Conservation (phyloP, 345 rosid genomes). For the Hibiscus trionum region DNA sequence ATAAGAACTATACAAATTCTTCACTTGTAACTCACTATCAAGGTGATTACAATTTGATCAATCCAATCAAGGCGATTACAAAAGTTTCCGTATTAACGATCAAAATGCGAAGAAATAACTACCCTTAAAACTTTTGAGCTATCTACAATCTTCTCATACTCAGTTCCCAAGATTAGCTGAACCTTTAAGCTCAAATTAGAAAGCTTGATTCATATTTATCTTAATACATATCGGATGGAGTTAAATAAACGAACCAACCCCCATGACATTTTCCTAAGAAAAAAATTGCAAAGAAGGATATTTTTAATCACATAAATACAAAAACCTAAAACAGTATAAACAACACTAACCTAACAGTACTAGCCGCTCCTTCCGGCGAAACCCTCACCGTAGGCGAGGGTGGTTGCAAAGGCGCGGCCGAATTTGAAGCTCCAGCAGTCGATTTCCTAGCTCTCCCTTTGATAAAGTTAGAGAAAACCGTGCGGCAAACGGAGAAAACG, state of each 20-base stretch:
- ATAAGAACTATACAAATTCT: background rate
- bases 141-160: too few species aligned
- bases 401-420: background rate
- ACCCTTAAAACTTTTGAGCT: too few species aligned
- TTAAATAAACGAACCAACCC: background rate
- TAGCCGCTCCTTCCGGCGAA: slow-evolving; percentile 24
- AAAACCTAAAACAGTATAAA: background rate
- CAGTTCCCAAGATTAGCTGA: too few species aligned
- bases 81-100: background rate
- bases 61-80: background rate
- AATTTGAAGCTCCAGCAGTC: slow-evolving; percentile 4
- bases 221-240: background rate
- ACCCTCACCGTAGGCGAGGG: slow-evolving; percentile 12
- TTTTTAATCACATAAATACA: background rate
- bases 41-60: too few species aligned
- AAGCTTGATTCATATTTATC: background rate
- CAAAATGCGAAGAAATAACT: background rate
- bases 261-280: background rate
- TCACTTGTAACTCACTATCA: too few species aligned
- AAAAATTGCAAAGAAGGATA: background rate
- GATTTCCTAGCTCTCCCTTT: slow-evolving; percentile 35
- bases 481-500: slow-evolving; percentile 68
- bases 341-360: slow-evolving; percentile 32
- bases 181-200: background rate
- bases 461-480: slow-evolving; percentile 49